These are phyloP conservation scores for Leptomonas seymouri DNA, from an alignment of 208 protist genomes.

Conservation along the genomic window DNA sequence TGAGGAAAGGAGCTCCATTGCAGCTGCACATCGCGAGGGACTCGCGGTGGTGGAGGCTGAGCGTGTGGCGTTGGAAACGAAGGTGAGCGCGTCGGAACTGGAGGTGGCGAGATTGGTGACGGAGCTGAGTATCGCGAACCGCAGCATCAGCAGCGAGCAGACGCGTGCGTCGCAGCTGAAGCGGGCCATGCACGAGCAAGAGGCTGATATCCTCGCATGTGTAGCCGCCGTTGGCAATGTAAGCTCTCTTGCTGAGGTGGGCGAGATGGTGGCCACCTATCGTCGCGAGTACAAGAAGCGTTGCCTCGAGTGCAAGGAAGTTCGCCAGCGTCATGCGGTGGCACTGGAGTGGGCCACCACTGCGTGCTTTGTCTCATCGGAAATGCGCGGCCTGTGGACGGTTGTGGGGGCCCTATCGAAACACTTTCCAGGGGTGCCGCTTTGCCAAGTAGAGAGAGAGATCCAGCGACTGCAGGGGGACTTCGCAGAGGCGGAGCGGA, in stretches of 20 bases:
- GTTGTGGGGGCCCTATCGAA: neutral
- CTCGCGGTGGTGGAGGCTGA: slow-evolving; percentile 1
- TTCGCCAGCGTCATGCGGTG: slow-evolving; percentile 9
- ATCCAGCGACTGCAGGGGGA: neutral
- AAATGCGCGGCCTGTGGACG: neutral
- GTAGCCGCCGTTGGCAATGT: slow-evolving; percentile 11
- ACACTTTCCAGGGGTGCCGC: neutral
- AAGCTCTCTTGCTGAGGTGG: neutral
- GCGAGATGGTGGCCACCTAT: neutral
- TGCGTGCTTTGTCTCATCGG: neutral
- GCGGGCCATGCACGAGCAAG: neutral
- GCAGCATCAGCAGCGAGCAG: neutral
- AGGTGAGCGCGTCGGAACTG: neutral
- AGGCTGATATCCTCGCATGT: neutral
- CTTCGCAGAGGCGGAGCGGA: slow-evolving; percentile 16
- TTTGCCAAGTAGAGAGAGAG: neutral
- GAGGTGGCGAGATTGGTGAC: neutral
- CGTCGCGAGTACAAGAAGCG: slow-evolving; percentile 4
- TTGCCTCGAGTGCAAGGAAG: slow-evolving; percentile 11
- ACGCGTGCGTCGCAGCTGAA: neutral
- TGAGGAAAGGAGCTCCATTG: neutral
- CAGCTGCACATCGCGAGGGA: neutral
- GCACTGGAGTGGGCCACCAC: slow-evolving; percentile 18
- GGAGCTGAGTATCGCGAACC: neutral
- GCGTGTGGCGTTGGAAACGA: neutral